Conservation (phyloP, 2,329 filamentous ascomycete genomes). For the Thelonectria olida region DNA sequence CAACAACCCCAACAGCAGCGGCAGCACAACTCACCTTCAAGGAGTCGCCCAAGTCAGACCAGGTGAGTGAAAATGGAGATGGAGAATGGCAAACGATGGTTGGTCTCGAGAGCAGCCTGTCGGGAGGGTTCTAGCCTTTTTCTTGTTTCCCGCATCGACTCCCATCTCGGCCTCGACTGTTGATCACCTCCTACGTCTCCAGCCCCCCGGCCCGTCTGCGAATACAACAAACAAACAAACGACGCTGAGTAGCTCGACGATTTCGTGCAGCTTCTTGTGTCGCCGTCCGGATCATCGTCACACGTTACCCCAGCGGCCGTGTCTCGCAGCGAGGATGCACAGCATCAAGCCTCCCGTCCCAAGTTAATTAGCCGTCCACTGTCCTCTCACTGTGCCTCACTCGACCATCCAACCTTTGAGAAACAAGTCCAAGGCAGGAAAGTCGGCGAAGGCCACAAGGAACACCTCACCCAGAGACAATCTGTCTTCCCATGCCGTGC, state of each 20-base stretch:
- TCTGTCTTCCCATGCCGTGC: constrained; percentile 3
- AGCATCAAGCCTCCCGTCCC: constrained; percentile 7
- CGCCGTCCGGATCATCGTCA: constrained; percentile 15
- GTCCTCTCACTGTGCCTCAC: not conserved
- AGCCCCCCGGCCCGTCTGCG: not conserved
- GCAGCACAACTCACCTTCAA: no score
- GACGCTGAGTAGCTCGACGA: not conserved
- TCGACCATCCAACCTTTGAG: not conserved
- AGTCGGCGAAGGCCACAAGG: not conserved
- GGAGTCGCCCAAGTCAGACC: no score
- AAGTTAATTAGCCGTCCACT: constrained; percentile 13
- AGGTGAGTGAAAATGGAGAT: no score
- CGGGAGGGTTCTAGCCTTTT: constrained; percentile 7
- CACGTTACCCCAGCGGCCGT: constrained; percentile 34
- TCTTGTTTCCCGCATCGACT: not conserved
- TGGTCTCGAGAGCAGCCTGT: not conserved
- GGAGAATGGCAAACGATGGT: not conserved
- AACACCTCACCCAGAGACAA: not conserved
- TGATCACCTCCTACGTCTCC: not conserved
- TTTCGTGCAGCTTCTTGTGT: constrained; percentile 20
- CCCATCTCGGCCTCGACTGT: not conserved
- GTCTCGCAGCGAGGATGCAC: constrained; percentile 36
- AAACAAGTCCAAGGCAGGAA: no score
- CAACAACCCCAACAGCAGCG: no score
- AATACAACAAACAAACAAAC: not conserved